phyloP scores from a whole-genome alignment of 73 alveolate genomes.

The Uronychia setigera region DNA sequence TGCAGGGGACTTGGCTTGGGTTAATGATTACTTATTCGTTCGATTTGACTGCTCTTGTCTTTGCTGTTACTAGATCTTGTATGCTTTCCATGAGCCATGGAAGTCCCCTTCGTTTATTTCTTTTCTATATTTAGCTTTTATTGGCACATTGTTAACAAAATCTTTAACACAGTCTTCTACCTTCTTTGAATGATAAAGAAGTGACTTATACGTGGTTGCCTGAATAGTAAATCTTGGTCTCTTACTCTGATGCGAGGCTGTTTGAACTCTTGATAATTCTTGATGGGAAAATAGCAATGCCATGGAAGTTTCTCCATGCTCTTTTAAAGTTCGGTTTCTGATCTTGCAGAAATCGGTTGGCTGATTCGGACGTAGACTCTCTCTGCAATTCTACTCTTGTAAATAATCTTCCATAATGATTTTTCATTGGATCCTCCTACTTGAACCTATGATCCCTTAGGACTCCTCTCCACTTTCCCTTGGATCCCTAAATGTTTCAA shows the following conservation, averaged over 20 bases:
- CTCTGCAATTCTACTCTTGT: conserved; percentile 50
- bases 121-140: conserved; percentile 28
- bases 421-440: conserved; percentile 38
- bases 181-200: conserved; percentile 44
- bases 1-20: not conserved
- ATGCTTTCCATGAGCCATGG: conserved; percentile 4
- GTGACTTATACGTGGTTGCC: conserved; percentile 28
- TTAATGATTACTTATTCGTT: not conserved
- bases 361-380: conserved; percentile 33
- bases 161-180: conserved; percentile 38
- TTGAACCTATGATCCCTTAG: conserved; percentile 45
- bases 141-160: conserved; percentile 44
- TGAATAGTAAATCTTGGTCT: not conserved
- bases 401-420: conserved; percentile 32
- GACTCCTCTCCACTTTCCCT: conserved; percentile 12
- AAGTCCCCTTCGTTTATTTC: not conserved
- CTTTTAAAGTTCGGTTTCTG: conserved; percentile 47
- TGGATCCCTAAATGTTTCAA: conserved; percentile 14
- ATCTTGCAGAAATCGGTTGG: conserved; percentile 40
- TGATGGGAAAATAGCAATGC: conserved; percentile 54
- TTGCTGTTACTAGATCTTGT: not conserved
- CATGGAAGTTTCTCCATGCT: conserved; percentile 45
- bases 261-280: not conserved
- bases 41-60: not conserved
- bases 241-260: conserved; percentile 5